phyloP scores from a whole-genome alignment of 257 asterid genomes.

The Thymus mandschuricus region DNA sequence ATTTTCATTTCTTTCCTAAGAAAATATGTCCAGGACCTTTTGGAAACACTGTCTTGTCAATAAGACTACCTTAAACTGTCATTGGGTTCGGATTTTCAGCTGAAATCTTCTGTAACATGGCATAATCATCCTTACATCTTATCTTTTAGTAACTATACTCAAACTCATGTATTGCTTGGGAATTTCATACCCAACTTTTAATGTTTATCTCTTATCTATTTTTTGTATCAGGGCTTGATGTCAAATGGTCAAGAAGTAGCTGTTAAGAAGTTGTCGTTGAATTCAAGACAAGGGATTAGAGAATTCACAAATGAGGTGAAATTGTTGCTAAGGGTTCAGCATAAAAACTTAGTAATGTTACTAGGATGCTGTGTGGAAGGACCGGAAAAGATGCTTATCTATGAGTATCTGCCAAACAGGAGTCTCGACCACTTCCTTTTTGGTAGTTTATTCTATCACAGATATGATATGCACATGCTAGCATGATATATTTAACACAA shows the following conservation, averaged over 20 bases:
- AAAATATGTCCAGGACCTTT: neutral
- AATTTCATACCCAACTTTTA: neutral
- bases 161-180: neutral
- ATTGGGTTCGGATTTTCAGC: neutral
- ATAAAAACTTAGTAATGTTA: conserved; percentile 71
- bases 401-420: conserved; percentile 76
- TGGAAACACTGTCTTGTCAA: neutral
- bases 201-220: conserved; percentile 8
- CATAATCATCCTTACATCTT: neutral
- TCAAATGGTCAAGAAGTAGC: conserved; percentile 86
- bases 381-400: conserved; percentile 89
- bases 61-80: neutral
- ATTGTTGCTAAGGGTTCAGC: conserved; percentile 73
- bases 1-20: neutral
- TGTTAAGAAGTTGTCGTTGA: conserved; percentile 69
- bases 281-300: conserved; percentile 70
- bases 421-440: conserved; percentile 89
- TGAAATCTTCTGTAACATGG: neutral
- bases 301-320: conserved; percentile 84
- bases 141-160: neutral
- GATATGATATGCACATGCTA: conserved; percentile 20
- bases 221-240: conserved; percentile 61
- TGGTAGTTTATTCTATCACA: conserved; percentile 40
- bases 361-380: conserved; percentile 89
- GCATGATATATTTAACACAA: conserved; percentile 9